Conservation (phyloP, 352 stramenopile genomes). For the Phytophthora pini region DNA sequence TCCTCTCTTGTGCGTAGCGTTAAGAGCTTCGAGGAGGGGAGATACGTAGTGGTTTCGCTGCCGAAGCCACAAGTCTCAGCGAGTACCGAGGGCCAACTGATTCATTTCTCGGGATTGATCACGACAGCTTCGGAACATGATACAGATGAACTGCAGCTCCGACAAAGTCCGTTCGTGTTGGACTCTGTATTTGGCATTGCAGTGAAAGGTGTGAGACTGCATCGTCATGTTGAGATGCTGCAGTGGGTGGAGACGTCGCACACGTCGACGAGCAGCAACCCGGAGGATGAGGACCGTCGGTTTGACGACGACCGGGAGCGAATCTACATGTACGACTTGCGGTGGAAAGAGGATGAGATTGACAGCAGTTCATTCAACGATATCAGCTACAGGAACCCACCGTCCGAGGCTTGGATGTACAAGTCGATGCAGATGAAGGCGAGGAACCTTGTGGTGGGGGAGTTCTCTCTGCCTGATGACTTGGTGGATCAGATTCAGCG, state of each 20-base stretch:
- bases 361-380: constrained; percentile 71
- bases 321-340: constrained; percentile 78
- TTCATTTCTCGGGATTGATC: constrained; percentile 63
- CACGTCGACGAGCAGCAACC: constrained; percentile 49
- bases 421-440: constrained; percentile 41
- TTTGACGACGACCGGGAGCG: constrained; percentile 64
- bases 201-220: constrained; percentile 66
- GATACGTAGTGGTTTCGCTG: constrained; percentile 38
- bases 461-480: constrained; percentile 60
- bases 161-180: constrained; percentile 60
- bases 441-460: constrained; percentile 57
- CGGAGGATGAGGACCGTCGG: constrained; percentile 51
- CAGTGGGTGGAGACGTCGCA: constrained; percentile 85
- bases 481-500: constrained; percentile 78
- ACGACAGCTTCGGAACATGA: constrained; percentile 32
- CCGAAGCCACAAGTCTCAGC: constrained; percentile 23
- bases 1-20: constrained; percentile 53
- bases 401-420: constrained; percentile 60
- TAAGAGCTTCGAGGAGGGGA: constrained; percentile 59
- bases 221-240: constrained; percentile 79
- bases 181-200: constrained; percentile 69
- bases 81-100: constrained; percentile 39
- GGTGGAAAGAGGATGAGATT: constrained; percentile 57
- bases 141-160: constrained; percentile 22
- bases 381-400: constrained; percentile 67